Conservation (phyloP, 495 filamentous ascomycete species). For the Chaetomium cochliodes region DNA sequence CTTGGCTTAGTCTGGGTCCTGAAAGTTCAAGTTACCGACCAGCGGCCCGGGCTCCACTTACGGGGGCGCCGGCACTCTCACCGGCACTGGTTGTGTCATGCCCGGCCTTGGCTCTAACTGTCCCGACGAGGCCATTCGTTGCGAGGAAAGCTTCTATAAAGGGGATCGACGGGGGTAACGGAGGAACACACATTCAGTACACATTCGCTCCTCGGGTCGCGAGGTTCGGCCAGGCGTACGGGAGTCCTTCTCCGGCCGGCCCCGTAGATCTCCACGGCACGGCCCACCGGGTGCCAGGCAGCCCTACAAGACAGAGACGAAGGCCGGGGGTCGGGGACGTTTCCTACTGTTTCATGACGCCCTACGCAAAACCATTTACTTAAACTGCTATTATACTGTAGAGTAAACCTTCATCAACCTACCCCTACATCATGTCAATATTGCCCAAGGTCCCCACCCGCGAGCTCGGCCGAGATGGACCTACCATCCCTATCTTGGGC, state of each 20-base stretch:
- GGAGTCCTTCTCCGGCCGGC: neutral
- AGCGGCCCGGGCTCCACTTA: neutral
- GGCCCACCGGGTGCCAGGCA: neutral
- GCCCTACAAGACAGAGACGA: neutral
- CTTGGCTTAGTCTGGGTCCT: neutral
- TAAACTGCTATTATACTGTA: no score
- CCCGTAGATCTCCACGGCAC: neutral
- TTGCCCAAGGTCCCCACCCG: slow-evolving; percentile 24
- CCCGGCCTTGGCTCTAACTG: neutral
- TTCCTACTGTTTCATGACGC: neutral
- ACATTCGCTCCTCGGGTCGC: neutral
- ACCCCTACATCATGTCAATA: slow-evolving; percentile 9
- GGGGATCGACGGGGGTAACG: neutral
- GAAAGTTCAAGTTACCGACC: neutral
- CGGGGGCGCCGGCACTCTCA: slow-evolving; percentile 1
- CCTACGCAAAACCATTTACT: no score
- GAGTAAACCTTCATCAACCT: neutral
- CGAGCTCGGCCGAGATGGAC: slow-evolving; percentile 53
- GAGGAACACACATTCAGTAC: neutral
- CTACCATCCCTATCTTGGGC: slow-evolving; percentile 51
- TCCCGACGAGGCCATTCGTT: neutral
- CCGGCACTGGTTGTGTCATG: neutral
- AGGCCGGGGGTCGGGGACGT: neutral
- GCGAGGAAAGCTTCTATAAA: neutral
- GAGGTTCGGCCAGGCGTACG: neutral